Conservation (phyloP, 148 eudicot species). For the Rhododendron mucronatum region DNA sequence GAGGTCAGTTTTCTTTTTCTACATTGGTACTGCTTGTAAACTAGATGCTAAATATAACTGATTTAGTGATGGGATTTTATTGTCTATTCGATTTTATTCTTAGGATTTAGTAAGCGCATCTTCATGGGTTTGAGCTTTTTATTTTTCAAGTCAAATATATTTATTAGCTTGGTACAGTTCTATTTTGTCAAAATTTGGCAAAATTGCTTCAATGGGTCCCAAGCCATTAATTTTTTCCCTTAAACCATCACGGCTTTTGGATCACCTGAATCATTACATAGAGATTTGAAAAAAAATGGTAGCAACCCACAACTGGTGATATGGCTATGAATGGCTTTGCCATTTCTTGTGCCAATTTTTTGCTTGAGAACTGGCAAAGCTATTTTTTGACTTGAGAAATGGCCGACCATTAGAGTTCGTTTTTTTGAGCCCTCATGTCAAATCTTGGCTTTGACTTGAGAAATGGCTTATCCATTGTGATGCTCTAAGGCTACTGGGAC, state of each 20-base stretch:
- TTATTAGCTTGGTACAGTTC: neutral
- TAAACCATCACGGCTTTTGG: neutral
- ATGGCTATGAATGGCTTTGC: neutral
- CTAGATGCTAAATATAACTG: neutral
- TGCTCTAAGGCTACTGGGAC: no score
- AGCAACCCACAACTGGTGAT: neutral
- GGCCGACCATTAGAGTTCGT: neutral
- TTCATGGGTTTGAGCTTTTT: neutral
- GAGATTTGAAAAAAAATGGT: neutral
- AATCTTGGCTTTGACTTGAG: neutral
- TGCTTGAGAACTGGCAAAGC: neutral
- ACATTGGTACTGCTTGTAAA: neutral
- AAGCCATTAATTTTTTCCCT: neutral
- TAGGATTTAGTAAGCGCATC: neutral
- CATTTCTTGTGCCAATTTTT: neutral
- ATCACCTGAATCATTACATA: neutral
- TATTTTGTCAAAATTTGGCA: neutral
- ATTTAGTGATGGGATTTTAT: neutral
- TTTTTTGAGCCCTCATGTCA: neutral
- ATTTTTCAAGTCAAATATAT: neutral
- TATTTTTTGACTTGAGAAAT: neutral
- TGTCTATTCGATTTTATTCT: neutral
- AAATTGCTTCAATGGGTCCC: neutral
- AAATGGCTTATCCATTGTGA: no score
- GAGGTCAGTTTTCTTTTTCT: conserved; percentile 36